These are phyloP conservation scores for Pichia nakasei DNA, from an alignment of 805 yeast genomes.

Conservation along the genomic window DNA sequence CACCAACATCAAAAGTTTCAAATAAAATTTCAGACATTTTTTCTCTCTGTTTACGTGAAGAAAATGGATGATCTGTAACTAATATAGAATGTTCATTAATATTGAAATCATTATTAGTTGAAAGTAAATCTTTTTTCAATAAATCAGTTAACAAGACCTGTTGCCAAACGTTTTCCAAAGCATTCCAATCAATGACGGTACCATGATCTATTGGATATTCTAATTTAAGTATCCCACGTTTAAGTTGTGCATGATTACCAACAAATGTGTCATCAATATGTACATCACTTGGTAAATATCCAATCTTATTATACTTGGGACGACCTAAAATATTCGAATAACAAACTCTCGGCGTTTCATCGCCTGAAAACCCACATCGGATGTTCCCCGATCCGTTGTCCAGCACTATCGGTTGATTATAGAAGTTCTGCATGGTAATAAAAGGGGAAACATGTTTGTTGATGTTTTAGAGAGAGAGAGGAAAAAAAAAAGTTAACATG, in stretches of 20 bases:
- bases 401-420: slow-evolving; percentile 68
- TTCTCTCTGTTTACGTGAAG: slow-evolving; percentile 55
- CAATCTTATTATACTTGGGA: slow-evolving; percentile 70
- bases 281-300: slow-evolving; percentile 49
- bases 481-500: no score
- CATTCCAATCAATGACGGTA: slow-evolving; percentile 71
- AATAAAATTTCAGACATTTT: slow-evolving; percentile 55
- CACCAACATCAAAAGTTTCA: slow-evolving; percentile 67
- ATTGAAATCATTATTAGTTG: slow-evolving; percentile 26
- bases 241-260: slow-evolving; percentile 66
- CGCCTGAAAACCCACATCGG: slow-evolving; percentile 91
- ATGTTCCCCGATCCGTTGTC: slow-evolving; percentile 81
- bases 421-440: slow-evolving; percentile 17
- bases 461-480: no score
- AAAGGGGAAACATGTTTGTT: neutral
- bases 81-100: slow-evolving; percentile 78
- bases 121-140: slow-evolving; percentile 25
- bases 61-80: slow-evolving; percentile 83
- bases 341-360: slow-evolving; percentile 62
- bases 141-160: slow-evolving; percentile 45
- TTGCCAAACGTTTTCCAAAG: slow-evolving; percentile 78
- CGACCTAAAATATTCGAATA: slow-evolving; percentile 65
- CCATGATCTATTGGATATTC: slow-evolving; percentile 77
- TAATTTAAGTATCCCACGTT: slow-evolving; percentile 68
- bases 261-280: slow-evolving; percentile 56